A percentile compares a stretch with the other conserved stretches of the same genome.
Conservation (phyloP, 805 yeast genomes). For the Torulaspora microellipsoides region DNA sequence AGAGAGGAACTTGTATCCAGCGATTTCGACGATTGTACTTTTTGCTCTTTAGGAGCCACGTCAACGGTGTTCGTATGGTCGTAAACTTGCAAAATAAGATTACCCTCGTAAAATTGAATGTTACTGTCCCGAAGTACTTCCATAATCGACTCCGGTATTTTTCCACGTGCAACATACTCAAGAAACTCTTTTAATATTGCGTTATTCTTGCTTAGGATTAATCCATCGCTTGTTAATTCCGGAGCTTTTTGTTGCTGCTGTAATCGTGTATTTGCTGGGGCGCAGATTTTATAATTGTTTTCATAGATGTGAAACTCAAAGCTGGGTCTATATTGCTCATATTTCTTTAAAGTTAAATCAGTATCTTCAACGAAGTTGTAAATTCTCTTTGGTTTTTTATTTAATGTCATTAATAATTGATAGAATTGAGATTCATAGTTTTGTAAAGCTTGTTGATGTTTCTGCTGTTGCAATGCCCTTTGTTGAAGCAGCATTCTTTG, state of each 20-base stretch:
- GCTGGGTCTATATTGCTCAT: constrained; percentile 71
- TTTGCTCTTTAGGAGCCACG: constrained; percentile 19
- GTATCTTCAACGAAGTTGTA: constrained; percentile 65
- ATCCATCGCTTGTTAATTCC: constrained; percentile 51
- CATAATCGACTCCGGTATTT: constrained; percentile 82
- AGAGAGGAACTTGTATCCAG: background rate
- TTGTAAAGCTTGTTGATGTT: constrained; percentile 40
- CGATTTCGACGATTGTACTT: constrained; percentile 5
- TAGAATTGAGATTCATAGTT: constrained; percentile 41
- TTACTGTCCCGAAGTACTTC: constrained; percentile 88
- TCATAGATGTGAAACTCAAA: constrained; percentile 87
- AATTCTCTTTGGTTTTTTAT: constrained; percentile 41
- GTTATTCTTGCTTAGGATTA: constrained; percentile 68
- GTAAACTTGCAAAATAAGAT: constrained; percentile 76
- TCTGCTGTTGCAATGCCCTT: constrained; percentile 24
- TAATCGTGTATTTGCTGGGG: constrained; percentile 44
- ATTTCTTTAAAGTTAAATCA: constrained; percentile 70
- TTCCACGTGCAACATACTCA: constrained; percentile 71
- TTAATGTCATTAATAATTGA: constrained; percentile 32
- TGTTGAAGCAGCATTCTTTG: constrained; percentile 35
- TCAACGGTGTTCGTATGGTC: constrained; percentile 65
- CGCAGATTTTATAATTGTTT: constrained; percentile 86
- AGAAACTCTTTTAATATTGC: constrained; percentile 76
- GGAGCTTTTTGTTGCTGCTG: constrained; percentile 37
- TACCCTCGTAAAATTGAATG: constrained; percentile 82